Percentiles rank a stretch among this genome's conserved stretches.
These are phyloP conservation scores for Fusarium sp. DNA, from an alignment of 2,329 filamentous ascomycete species.

Conservation along the genomic window DNA sequence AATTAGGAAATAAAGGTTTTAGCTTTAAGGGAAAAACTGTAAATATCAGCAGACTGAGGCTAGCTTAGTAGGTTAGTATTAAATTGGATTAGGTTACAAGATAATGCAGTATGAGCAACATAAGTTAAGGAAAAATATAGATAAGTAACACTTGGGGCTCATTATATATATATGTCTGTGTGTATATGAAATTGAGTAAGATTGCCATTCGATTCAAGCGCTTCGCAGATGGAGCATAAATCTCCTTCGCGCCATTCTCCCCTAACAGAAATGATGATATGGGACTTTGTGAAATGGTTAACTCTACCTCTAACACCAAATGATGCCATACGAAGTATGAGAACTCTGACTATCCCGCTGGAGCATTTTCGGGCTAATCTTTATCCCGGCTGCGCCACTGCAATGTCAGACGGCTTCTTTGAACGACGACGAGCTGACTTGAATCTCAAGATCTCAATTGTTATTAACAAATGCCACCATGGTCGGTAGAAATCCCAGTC, in stretches of 20 bases:
- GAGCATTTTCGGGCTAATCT: neutral
- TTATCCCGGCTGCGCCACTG: neutral
- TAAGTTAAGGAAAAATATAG: too few species aligned
- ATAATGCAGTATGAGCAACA: too few species aligned
- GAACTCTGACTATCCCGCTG: neutral
- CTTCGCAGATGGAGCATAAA: neutral
- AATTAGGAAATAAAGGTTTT: too few species aligned
- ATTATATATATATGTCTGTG: neutral
- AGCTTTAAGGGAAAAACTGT: too few species aligned
- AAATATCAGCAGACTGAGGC: too few species aligned
- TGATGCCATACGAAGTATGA: neutral
- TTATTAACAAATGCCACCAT: neutral
- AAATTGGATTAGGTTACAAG: too few species aligned
- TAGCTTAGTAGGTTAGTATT: too few species aligned
- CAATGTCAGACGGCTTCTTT: neutral
- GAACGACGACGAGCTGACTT: neutral
- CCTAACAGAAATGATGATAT: neutral
- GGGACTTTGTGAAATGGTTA: neutral
- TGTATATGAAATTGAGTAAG: neutral
- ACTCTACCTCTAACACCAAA: neutral
- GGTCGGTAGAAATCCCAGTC: constrained; percentile 38
- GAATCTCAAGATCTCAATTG: neutral
- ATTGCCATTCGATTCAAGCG: neutral
- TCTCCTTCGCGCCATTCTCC: neutral
- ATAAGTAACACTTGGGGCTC: too few species aligned